These are phyloP conservation scores for Porphyra umbilicalis DNA, from an alignment of 31 red algal genomes.

Conservation along the genomic window DNA sequence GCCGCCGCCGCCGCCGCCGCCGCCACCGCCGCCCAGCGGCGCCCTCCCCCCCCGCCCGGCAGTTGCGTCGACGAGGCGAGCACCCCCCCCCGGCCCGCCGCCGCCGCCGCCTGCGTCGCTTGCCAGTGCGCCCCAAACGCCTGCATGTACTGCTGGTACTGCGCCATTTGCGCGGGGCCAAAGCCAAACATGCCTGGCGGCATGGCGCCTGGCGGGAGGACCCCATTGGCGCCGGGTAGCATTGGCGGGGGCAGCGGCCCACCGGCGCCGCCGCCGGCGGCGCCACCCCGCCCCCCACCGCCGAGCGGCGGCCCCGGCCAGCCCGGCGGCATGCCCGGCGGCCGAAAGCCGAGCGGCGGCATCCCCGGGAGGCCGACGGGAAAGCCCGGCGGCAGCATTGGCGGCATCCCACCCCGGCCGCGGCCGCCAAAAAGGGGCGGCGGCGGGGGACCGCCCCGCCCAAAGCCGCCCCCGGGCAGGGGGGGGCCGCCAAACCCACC, in stretches of 20 bases:
- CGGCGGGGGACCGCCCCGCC: neutral
- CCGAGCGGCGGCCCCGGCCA: neutral
- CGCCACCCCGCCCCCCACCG: neutral
- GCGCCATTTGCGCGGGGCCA: neutral
- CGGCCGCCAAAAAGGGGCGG: neutral
- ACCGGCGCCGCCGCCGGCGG: neutral
- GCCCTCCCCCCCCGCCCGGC: neutral
- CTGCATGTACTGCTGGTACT: slow-evolving; percentile 4
- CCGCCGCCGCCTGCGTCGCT: neutral
- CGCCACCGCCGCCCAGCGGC: neutral
- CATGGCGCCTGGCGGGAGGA: neutral
- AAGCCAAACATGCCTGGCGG: neutral
- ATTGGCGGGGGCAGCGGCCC: too few relatives aligned
- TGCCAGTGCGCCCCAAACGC: neutral
- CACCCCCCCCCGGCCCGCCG: neutral
- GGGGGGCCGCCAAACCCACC: neutral
- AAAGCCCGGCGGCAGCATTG: neutral
- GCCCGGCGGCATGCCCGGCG: neutral
- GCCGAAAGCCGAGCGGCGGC: neutral
- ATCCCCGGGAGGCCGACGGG: neutral
- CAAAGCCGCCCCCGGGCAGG: neutral
- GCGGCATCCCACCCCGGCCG: neutral
- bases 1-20: neutral
- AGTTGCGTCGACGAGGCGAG: neutral
- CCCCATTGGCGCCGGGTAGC: too few relatives aligned